Evolutionary conservation across 179 eudicot species (phyloP), one percentile per base, ranked within the genome.

Genomic region (Actinidia arguta): DNA sequence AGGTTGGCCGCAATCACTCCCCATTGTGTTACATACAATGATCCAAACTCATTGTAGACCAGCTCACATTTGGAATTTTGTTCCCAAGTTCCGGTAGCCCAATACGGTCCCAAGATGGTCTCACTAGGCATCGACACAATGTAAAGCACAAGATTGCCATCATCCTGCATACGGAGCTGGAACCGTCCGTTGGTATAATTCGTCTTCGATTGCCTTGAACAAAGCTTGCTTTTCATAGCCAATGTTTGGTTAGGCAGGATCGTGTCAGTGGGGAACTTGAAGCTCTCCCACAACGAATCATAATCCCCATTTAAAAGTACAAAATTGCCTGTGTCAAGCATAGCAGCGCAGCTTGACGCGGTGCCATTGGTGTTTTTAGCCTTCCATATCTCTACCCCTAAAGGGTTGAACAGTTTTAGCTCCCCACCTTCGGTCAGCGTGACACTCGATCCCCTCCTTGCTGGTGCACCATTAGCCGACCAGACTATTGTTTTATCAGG

Each of bases 301-400:
- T 80, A 79, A 16, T 51, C 62, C 3, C 67, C 68, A 31, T 36
- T 52, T 6, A 54, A 54, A 6, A 83, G 79, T 54, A 73, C 61
- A 61, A 83, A 80, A 68, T 83, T 83, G 1, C 86, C 80, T 0
- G 55, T 83, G 31, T 83, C 83, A 0, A 42, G 72, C 82, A 83
- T 72, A 31, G 55, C 54, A 4, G 55, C 85, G 47, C 47, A 39
- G 42, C 2, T 39, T 39, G 42, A 59, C 5, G 73, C 76, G 22
- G 51, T 51, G 3, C 39, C 61, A 47, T 52, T 46, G 5, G 75
- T 44, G 20, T 18, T 20, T 5, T 7, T 16, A 16, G 77, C 44
- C 8, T 50, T 52, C 77, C 77, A 73, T 44, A 73, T 73, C 61
- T 24, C 2, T 73, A 24, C 61, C 61, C 77, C 77, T 13, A 12